Percentiles rank a stretch among this genome's conserved stretches.
Conservation (phyloP, 1,284 basidiomycete species). For the Microbotryomycetes sp. region DNA sequence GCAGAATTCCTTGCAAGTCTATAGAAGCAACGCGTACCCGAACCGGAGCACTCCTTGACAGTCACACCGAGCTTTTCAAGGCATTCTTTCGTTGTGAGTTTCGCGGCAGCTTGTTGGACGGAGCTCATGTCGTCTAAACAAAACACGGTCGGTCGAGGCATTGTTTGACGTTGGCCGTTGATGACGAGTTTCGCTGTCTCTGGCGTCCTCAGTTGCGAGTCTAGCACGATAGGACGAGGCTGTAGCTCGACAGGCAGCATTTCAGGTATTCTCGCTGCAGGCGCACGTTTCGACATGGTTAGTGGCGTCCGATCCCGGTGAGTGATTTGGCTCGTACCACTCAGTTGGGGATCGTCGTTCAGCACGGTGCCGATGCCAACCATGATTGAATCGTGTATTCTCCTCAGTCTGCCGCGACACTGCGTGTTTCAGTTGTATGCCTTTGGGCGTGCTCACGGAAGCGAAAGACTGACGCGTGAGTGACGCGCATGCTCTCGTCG, state of each 20-base stretch:
- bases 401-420: conserved; percentile 33
- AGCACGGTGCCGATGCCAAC: conserved; percentile 83
- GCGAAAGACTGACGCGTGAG: conserved; percentile 63
- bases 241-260: conserved; percentile 41
- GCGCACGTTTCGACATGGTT: conserved; percentile 44
- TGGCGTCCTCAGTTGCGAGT: conserved; percentile 62
- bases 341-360: conserved; percentile 88
- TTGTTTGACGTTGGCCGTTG: conserved; percentile 36
- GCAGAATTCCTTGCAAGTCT: no score
- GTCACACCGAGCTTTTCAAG: conserved; percentile 49
- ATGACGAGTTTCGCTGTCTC: conserved; percentile 57
- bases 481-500: conserved; percentile 84
- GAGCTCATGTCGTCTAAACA: no score
- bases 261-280: conserved; percentile 45
- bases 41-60: conserved; percentile 40
- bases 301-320: background rate
- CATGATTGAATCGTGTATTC: conserved; percentile 86
- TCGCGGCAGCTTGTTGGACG: no score
- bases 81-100: conserved; percentile 23
- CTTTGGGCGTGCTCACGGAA: background rate
- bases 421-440: background rate
- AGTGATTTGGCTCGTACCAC: conserved; percentile 52
- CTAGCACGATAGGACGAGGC: conserved; percentile 79
- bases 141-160: conserved; percentile 69
- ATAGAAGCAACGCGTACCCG: no score